Evolutionary conservation across 2,329 filamentous ascomycete genomes (phyloP).

Genomic region (Colletotrichum abscissum): DNA sequence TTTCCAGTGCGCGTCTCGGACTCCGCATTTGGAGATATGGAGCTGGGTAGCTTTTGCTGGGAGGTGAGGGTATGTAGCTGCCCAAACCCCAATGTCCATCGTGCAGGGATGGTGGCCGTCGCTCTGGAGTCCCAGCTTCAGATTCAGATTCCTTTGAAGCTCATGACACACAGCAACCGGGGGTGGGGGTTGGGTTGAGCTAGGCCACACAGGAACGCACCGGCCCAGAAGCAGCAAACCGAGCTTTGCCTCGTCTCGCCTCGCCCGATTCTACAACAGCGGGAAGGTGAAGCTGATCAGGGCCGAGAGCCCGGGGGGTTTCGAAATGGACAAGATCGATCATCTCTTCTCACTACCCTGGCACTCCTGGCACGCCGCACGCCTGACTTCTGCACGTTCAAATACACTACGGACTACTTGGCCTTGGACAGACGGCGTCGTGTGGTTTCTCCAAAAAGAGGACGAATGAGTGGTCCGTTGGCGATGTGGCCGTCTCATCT

Average conservation of each 20-base stretch:
- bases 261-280: constrained; percentile 9
- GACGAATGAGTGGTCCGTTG: constrained; percentile 23
- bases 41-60: background rate
- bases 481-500: constrained; percentile 9
- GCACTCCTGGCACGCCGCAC: too few species aligned
- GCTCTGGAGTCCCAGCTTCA: background rate
- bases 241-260: background rate
- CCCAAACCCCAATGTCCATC: background rate
- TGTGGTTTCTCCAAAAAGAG: constrained; percentile 29
- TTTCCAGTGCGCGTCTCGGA: constrained; percentile 23
- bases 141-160: background rate
- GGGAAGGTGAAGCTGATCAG: background rate
- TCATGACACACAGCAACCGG: constrained; percentile 7
- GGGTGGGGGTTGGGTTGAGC: background rate
- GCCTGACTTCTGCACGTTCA: too few species aligned
- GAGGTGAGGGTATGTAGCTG: background rate
- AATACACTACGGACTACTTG: background rate
- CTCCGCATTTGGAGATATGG: constrained; percentile 31
- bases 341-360: background rate
- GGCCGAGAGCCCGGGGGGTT: background rate
- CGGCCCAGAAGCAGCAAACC: background rate
- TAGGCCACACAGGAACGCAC: background rate
- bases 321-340: background rate
- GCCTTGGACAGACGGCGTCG: background rate
- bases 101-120: constrained; percentile 18